Evolutionary conservation across 129 eudicot genomes (phyloP).

Genomic region (Arctium minus): DNA sequence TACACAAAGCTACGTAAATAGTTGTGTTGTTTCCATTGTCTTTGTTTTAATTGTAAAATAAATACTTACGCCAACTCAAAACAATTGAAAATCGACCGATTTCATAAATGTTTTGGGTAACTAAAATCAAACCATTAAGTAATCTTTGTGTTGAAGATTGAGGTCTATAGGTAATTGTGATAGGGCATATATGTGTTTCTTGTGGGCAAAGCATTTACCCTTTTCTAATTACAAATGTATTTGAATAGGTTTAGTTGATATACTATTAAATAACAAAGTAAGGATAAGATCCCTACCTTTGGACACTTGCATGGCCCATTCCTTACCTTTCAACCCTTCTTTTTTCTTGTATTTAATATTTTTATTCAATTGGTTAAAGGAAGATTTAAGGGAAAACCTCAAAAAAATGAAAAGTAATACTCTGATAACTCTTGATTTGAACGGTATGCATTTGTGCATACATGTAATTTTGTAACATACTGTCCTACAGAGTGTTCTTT

Average conservation of each 20-base stretch:
- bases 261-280: slow-evolving; percentile 8
- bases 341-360: not conserved
- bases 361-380: not conserved
- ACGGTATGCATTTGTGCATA: too few species aligned
- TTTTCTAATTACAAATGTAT: not conserved
- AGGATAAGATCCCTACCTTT: slow-evolving; percentile 10
- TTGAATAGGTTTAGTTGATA: not conserved
- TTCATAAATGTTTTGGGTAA: too few species aligned
- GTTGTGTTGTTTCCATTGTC: too few species aligned
- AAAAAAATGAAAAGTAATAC: too few species aligned
- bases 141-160: not conserved
- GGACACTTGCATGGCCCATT: not conserved
- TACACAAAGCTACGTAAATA: not conserved
- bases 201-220: slow-evolving; percentile 9
- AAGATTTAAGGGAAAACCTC: too few species aligned
- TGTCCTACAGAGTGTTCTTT: too few species aligned
- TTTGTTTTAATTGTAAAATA: not conserved
- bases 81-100: too few species aligned
- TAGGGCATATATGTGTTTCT: not conserved
- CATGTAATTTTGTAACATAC: too few species aligned
- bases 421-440: too few species aligned
- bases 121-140: not conserved
- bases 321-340: not conserved
- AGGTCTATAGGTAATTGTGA: not conserved
- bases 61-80: not conserved